A percentile compares a stretch with the other conserved stretches of the same genome.
Conservation (phyloP, 1,284 basidiomycete species). For the Thelephora terrestris region DNA sequence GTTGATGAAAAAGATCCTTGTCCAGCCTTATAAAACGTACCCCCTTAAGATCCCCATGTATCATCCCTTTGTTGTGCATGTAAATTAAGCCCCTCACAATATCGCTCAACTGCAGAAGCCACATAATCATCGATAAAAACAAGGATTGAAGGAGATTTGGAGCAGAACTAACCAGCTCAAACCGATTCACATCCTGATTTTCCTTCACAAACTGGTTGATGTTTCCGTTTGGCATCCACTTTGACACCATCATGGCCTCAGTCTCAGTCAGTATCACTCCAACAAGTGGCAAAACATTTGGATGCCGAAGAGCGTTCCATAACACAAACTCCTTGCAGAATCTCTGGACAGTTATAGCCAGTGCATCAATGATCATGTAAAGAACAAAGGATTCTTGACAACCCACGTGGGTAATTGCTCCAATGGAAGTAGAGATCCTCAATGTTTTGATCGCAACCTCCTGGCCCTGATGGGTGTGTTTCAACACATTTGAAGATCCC, state of each 20-base stretch:
- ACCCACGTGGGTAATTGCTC: no score
- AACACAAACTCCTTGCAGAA: background rate
- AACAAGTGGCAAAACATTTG: background rate
- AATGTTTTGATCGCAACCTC: no score
- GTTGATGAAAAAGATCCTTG: no score
- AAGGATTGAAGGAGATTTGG: background rate
- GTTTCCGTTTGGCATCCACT: background rate
- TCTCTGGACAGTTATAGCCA: background rate
- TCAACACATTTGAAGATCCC: no score
- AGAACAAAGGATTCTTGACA: no score
- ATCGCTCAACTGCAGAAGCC: no score
- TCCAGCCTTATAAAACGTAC: no score
- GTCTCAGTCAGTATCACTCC: background rate
- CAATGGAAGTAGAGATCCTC: no score
- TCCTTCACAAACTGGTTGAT: background rate
- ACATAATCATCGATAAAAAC: background rate
- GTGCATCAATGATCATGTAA: background rate
- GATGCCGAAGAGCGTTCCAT: background rate
- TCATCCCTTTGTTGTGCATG: no score
- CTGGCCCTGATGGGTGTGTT: no score
- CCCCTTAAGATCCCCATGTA: no score
- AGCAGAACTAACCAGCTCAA: background rate
- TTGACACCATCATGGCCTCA: background rate
- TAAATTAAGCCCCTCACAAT: no score
- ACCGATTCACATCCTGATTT: background rate